These are phyloP conservation scores for Hemileccinum impolitum DNA, from an alignment of 768 basidiomycete species.

Conservation along the genomic window DNA sequence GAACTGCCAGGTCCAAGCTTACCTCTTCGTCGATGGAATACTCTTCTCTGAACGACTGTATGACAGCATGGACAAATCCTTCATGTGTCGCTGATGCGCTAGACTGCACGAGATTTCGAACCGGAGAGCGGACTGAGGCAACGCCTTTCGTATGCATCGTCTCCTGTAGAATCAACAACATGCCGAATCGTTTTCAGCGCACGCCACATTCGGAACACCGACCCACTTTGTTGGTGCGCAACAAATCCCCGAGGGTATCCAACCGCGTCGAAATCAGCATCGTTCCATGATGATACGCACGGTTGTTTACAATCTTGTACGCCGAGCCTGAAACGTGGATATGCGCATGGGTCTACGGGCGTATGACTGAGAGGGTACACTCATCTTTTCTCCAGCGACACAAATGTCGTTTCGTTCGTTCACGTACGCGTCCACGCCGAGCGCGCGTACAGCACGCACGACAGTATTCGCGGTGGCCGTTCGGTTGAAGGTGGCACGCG, in stretches of 20 bases:
- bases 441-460: conserved; percentile 65
- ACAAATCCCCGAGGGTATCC: conserved; percentile 64
- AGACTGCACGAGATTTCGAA: conserved; percentile 72
- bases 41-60: conserved; percentile 60
- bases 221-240: conserved; percentile 63
- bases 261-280: conserved; percentile 91
- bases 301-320: conserved; percentile 86
- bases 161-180: conserved; percentile 42
- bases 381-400: conserved; percentile 83
- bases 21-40: conserved; percentile 44
- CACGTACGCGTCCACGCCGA: conserved; percentile 74
- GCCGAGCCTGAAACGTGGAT: conserved; percentile 93
- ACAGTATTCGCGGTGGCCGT: conserved; percentile 74
- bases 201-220: neutral
- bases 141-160: conserved; percentile 84
- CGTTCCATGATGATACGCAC: conserved; percentile 97
- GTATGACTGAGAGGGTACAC: conserved; percentile 31
- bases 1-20: neutral
- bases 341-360: neutral
- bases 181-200: neutral
- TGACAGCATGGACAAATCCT: conserved; percentile 64
- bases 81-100: conserved; percentile 57
- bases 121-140: conserved; percentile 88
- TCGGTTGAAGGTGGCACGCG: conserved; percentile 77
- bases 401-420: conserved; percentile 94